Evolutionary conservation across 768 basidiomycete species (phyloP).

Genomic region (Lentinula guzmanii): DNA sequence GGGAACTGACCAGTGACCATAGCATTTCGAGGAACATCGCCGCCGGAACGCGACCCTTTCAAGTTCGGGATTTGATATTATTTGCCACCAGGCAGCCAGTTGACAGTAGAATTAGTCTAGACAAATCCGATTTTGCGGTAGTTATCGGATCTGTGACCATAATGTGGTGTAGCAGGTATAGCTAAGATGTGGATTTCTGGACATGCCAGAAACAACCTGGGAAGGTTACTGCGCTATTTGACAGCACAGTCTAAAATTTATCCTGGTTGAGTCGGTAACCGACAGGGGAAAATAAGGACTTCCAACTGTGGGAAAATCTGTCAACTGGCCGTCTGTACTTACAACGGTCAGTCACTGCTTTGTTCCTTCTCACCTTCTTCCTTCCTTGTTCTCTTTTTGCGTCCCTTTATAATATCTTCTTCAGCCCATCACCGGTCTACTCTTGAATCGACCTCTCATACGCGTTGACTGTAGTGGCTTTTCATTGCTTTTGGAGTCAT

Average conservation of each 20-base stretch:
- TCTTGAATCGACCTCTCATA: not conserved
- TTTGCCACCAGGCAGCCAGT: not conserved
- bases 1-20: not conserved
- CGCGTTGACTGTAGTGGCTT: not conserved
- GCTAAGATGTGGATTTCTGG: no score
- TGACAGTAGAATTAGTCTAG: not conserved
- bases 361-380: conserved; percentile 3
- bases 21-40: not conserved
- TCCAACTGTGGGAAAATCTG: not conserved
- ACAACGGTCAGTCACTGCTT: not conserved
- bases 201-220: not conserved
- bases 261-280: not conserved
- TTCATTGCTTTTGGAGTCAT: conserved; percentile 25
- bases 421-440: not conserved
- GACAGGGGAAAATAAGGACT: not conserved
- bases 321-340: not conserved
- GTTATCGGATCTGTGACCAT: not conserved
- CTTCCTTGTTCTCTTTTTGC: not conserved
- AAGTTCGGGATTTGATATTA: not conserved
- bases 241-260: not conserved
- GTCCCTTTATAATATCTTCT: not conserved
- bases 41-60: not conserved
- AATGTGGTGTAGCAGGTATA: not conserved
- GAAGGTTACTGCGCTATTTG: not conserved
- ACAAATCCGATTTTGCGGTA: not conserved